These are phyloP conservation scores for Hamigera avellanea DNA, from an alignment of 495 filamentous ascomycete species.

Conservation along the genomic window DNA sequence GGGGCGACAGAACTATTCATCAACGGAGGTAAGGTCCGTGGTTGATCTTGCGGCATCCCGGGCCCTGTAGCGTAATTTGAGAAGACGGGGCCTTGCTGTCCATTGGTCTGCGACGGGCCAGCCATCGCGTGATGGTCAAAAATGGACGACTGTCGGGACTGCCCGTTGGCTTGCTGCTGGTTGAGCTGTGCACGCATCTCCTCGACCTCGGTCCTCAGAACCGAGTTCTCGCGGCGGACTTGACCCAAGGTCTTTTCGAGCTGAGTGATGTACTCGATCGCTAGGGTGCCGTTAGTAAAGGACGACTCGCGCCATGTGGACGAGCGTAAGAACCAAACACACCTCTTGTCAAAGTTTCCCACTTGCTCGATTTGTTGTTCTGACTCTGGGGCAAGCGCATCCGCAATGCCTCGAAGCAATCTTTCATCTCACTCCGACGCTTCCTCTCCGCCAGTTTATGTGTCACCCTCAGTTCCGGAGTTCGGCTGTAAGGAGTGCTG, in stretches of 20 bases:
- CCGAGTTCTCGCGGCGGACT: constrained; percentile 34
- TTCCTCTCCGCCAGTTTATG: constrained; percentile 96
- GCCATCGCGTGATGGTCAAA: constrained; percentile 31
- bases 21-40: constrained; percentile 39
- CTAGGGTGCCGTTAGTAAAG: constrained; percentile 5
- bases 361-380: constrained; percentile 93
- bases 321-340: constrained; percentile 11
- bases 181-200: constrained; percentile 34
- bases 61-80: constrained; percentile 21
- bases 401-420: constrained; percentile 80
- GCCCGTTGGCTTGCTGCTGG: constrained; percentile 40
- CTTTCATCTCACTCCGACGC: constrained; percentile 95
- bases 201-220: constrained; percentile 40
- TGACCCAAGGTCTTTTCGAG: constrained; percentile 23
- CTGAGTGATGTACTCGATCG: constrained; percentile 32
- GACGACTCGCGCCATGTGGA: not conserved
- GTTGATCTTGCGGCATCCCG: constrained; percentile 28
- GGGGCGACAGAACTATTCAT: constrained; percentile 38
- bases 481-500: constrained; percentile 78
- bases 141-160: constrained; percentile 23
- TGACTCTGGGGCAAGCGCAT: constrained; percentile 73
- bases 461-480: constrained; percentile 86
- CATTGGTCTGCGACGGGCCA: constrained; percentile 22
- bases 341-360: constrained; percentile 98
- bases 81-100: constrained; percentile 24